Evolutionary conservation across 2,329 filamentous ascomycete species (phyloP).

Genomic region (Trichoderma atrobrunneum): DNA sequence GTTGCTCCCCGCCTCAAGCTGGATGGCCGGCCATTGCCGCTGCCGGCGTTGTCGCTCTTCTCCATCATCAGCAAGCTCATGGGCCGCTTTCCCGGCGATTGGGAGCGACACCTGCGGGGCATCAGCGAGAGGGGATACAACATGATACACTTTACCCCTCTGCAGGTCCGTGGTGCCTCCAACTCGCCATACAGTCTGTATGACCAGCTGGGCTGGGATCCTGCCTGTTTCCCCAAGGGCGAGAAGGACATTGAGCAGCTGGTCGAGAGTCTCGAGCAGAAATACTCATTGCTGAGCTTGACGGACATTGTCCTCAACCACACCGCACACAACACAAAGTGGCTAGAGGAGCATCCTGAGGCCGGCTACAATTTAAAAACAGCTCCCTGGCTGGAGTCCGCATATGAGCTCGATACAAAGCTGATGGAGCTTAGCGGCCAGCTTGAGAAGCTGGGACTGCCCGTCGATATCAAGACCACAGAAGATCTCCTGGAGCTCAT

Average conservation of each 20-base stretch:
- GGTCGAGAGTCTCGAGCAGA: constrained; percentile 76
- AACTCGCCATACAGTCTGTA: constrained; percentile 98
- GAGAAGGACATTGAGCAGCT: constrained; percentile 77
- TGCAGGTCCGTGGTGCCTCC: constrained; percentile 83
- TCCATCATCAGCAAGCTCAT: constrained; percentile 98
- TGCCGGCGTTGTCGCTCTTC: constrained; percentile 86
- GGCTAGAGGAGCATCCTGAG: constrained; percentile 92
- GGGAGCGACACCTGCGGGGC: constrained; percentile 83
- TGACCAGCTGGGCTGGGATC: constrained; percentile 87
- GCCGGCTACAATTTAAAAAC: constrained; percentile 92
- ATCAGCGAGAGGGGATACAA: constrained; percentile 94
- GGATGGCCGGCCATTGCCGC: constrained; percentile 69
- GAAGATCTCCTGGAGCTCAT: constrained; percentile 79
- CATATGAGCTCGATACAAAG: constrained; percentile 59
- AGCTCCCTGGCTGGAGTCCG: constrained; percentile 72
- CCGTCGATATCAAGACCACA: constrained; percentile 65
- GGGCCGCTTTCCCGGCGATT: constrained; percentile 85
- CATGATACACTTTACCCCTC: constrained; percentile 96
- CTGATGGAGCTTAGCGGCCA: constrained; percentile 74
- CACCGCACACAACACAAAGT: constrained; percentile 91
- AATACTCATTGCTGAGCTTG: constrained; percentile 80
- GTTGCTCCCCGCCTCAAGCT: constrained; percentile 79
- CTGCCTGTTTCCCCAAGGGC: constrained; percentile 75
- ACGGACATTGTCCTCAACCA: constrained; percentile 99
- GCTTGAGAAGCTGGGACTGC: constrained; percentile 68